Percentiles rank a stretch among this genome's conserved stretches.
These are phyloP conservation scores for Magnusiomyces suaveolens DNA, from an alignment of 1,139 yeast genomes.

Conservation along the genomic window DNA sequence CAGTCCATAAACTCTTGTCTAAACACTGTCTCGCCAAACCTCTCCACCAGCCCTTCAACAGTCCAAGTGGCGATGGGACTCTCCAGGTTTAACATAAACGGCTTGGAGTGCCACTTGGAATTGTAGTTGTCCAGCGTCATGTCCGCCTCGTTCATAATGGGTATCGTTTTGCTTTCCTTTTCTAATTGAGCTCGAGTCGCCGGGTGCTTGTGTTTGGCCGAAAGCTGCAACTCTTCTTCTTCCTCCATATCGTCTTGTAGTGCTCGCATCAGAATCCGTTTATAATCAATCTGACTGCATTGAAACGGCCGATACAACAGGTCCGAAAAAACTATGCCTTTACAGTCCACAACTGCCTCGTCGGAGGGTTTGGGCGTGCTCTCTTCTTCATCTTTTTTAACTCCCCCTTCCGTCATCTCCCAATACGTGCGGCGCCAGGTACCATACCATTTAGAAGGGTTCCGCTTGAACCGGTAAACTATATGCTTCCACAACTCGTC, in stretches of 20 bases:
- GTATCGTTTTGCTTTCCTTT: slow-evolving; percentile 13
- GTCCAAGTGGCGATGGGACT: slow-evolving; percentile 49
- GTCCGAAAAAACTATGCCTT: slow-evolving; percentile 45
- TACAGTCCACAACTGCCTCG: slow-evolving; percentile 32
- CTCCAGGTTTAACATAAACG: slow-evolving; percentile 50
- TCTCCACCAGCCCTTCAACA: slow-evolving; percentile 38
- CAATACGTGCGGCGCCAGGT: slow-evolving; percentile 65
- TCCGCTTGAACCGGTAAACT: slow-evolving; percentile 28
- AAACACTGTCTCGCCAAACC: slow-evolving; percentile 55
- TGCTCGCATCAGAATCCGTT: slow-evolving; percentile 15
- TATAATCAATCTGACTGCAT: slow-evolving; percentile 61
- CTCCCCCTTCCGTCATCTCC: slow-evolving; percentile 24
- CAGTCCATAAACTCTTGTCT: slow-evolving; percentile 82
- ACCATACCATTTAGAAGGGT: slow-evolving; percentile 49
- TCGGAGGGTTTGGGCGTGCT: slow-evolving; percentile 28
- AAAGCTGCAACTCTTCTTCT: not conserved
- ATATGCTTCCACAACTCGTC: slow-evolving; percentile 72
- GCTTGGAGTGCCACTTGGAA: slow-evolving; percentile 40
- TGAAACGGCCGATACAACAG: slow-evolving; percentile 68
- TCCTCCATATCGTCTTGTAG: slow-evolving; percentile 19
- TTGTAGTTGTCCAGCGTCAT: slow-evolving; percentile 42
- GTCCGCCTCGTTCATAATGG: slow-evolving; percentile 22
- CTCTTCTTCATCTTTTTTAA: slow-evolving; percentile 8
- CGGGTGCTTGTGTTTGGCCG: not conserved
- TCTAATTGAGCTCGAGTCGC: not conserved